Evolutionary conservation across 2,329 filamentous ascomycete genomes (phyloP).

Genomic region (Xylariaceae sp.): DNA sequence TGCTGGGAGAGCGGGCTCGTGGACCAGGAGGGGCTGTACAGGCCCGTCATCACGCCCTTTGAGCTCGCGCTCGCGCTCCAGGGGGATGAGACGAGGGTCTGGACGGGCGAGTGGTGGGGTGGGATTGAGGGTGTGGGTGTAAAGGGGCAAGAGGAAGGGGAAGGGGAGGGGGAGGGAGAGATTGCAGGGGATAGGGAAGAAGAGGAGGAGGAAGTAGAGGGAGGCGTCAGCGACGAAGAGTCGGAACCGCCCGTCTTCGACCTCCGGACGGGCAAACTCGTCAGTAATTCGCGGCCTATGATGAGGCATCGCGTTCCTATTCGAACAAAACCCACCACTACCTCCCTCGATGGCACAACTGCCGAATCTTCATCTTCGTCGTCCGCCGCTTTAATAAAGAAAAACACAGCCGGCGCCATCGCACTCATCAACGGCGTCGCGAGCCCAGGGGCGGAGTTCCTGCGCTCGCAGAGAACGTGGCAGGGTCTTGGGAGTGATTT

Average conservation of each 20-base stretch:
- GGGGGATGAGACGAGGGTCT: slow-evolving; percentile 69
- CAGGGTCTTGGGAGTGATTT: slow-evolving; percentile 87
- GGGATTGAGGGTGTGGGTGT: slow-evolving; percentile 66
- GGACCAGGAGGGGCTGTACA: slow-evolving; percentile 83
- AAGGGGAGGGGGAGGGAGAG: slow-evolving; percentile 31
- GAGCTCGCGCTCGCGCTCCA: slow-evolving; percentile 76
- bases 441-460: slow-evolving; percentile 87
- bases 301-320: slow-evolving; percentile 41
- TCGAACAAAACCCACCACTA: too few species aligned
- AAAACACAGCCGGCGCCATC: slow-evolving; percentile 59
- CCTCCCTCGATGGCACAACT: too few species aligned
- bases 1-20: slow-evolving; percentile 96
- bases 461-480: slow-evolving; percentile 82
- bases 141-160: slow-evolving; percentile 13
- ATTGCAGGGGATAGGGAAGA: slow-evolving; percentile 10
- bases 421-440: slow-evolving; percentile 76
- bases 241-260: slow-evolving; percentile 88
- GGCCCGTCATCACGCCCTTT: slow-evolving; percentile 89
- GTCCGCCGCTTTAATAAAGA: slow-evolving; percentile 59
- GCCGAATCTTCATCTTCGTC: too few species aligned
- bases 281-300: slow-evolving; percentile 75
- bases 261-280: slow-evolving; percentile 77
- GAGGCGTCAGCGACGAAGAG: slow-evolving; percentile 56
- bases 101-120: slow-evolving; percentile 84
- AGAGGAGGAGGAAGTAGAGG: slow-evolving; percentile 30